Percentiles rank a stretch among this genome's conserved stretches.
Evolutionary conservation across 768 basidiomycete genomes (phyloP).

Genomic region (Amyloporia xantha): DNA sequence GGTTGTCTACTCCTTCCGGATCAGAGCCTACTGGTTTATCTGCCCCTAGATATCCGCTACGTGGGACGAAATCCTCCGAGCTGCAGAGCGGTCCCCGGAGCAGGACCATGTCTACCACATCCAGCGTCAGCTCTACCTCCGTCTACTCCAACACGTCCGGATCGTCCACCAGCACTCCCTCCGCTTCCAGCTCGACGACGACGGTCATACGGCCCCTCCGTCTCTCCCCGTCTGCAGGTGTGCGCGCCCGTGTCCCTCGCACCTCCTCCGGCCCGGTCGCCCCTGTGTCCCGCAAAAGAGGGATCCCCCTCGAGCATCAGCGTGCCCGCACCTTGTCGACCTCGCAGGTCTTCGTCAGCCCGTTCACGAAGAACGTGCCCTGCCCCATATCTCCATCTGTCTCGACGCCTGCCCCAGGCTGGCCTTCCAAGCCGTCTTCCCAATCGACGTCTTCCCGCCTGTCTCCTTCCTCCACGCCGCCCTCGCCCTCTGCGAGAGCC

Average conservation of each 20-base stretch:
- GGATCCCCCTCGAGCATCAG: not conserved
- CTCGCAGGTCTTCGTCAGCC: slow-evolving; percentile 5
- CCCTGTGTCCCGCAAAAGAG: not conserved
- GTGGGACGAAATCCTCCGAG: not conserved
- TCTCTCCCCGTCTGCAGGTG: slow-evolving; percentile 13
- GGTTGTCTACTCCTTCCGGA: not conserved
- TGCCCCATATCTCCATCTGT: slow-evolving; percentile 1
- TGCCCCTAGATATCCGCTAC: not conserved
- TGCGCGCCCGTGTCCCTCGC: slow-evolving; percentile 6
- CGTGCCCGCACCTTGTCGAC: slow-evolving; percentile 12
- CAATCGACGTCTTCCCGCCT: slow-evolving; percentile 3
- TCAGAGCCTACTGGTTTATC: not conserved
- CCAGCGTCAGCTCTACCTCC: not conserved
- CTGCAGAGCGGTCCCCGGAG: not conserved
- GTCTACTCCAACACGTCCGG: not conserved
- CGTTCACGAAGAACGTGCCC: not conserved
- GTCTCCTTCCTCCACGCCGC: not conserved
- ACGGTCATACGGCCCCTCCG: slow-evolving; percentile 20
- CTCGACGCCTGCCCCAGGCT: not conserved
- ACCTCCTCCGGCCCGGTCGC: slow-evolving; percentile 7
- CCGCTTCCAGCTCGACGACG: not conserved
- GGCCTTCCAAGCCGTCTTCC: slow-evolving; percentile 1
- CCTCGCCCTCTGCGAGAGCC: slow-evolving; percentile 9
- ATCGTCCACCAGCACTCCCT: slow-evolving; percentile 3
- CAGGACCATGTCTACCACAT: not conserved